Percentiles rank a stretch among this genome's conserved stretches.
Conservation (phyloP, 768 basidiomycete species). For the Boletus subcaerulescens region DNA sequence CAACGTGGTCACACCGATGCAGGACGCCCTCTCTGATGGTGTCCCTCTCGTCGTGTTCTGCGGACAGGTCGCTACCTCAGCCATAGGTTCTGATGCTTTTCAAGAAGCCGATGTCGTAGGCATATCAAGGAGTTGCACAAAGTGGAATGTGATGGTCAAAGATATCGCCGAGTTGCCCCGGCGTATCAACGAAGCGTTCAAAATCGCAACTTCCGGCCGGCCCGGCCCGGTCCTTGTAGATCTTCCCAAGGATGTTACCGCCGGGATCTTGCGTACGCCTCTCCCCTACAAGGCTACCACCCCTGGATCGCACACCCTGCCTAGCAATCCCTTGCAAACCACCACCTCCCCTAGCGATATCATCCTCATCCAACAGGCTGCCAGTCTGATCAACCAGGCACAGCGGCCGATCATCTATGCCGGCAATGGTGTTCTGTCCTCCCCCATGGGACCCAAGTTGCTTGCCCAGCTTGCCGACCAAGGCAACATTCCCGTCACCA, state of each 20-base stretch:
- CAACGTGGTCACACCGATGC: constrained; percentile 97
- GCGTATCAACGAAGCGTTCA: constrained; percentile 98
- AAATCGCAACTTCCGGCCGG: constrained; percentile 95
- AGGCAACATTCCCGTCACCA: constrained; percentile 96
- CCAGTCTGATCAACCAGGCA: constrained; percentile 87
- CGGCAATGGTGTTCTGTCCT: constrained; percentile 85
- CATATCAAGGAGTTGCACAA: constrained; percentile 95
- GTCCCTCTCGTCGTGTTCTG: constrained; percentile 93
- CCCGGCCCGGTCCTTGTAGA: constrained; percentile 98
- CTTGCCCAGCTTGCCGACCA: constrained; percentile 73
- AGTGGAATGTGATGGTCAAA: constrained; percentile 99
- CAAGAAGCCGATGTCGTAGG: constrained; percentile 98
- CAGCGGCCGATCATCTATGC: constrained; percentile 91
- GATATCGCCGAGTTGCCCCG: constrained; percentile 92
- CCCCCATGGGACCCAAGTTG: constrained; percentile 76
- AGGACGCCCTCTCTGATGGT: constrained; percentile 94
- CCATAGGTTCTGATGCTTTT: constrained; percentile 98
- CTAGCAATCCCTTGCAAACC: constrained; percentile 66
- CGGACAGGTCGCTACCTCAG: constrained; percentile 98
- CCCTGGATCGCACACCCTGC: constrained; percentile 75
- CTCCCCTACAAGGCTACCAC: constrained; percentile 85
- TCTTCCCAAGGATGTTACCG: constrained; percentile 98
- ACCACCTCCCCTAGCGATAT: constrained; percentile 58
- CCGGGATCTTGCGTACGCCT: constrained; percentile 81
- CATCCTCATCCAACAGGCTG: constrained; percentile 75